Evolutionary conservation across 352 stramenopile genomes (phyloP).

Genomic region (Pythium pyrilobum): DNA sequence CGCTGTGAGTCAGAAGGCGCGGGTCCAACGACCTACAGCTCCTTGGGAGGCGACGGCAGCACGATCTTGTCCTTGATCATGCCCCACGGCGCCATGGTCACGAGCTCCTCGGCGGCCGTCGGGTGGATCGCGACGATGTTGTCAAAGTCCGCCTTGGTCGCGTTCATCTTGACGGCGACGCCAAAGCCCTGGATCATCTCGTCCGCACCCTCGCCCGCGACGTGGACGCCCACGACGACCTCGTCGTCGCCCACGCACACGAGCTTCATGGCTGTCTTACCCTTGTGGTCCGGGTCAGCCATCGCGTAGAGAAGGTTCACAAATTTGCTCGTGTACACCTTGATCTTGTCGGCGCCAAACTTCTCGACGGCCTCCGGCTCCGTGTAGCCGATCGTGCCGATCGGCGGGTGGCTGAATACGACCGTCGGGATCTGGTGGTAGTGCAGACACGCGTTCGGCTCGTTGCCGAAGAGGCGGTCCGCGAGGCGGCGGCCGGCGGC

Average conservation of each 20-base stretch:
- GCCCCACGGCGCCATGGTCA: constrained; percentile 91
- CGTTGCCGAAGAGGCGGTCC: constrained; percentile 88
- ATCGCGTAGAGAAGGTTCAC: constrained; percentile 94
- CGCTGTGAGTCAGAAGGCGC: no score
- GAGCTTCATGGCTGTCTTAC: constrained; percentile 95
- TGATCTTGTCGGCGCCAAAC: constrained; percentile 92
- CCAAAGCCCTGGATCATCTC: constrained; percentile 99
- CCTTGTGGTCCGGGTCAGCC: constrained; percentile 87
- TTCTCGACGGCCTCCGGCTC: constrained; percentile 89
- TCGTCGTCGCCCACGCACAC: constrained; percentile 86
- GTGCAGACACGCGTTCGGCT: constrained; percentile 63
- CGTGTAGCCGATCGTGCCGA: constrained; percentile 94
- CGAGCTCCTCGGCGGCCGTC: constrained; percentile 95
- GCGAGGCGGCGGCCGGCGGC: constrained; percentile 85
- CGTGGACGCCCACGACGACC: constrained; percentile 96
- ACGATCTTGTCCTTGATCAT: constrained; percentile 78
- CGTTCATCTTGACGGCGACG: constrained; percentile 98
- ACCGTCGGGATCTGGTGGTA: constrained; percentile 96
- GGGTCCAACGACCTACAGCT: constrained; percentile 6
- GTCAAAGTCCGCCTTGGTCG: constrained; percentile 97
- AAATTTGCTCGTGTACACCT: constrained; percentile 95
- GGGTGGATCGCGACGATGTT: constrained; percentile 95
- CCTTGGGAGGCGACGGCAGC: constrained; percentile 32
- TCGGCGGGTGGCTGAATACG: constrained; percentile 95
- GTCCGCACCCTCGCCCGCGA: constrained; percentile 93